These are phyloP conservation scores for Fusarium pseudonygamai DNA, from an alignment of 2,329 filamentous ascomycete genomes.

Conservation along the genomic window DNA sequence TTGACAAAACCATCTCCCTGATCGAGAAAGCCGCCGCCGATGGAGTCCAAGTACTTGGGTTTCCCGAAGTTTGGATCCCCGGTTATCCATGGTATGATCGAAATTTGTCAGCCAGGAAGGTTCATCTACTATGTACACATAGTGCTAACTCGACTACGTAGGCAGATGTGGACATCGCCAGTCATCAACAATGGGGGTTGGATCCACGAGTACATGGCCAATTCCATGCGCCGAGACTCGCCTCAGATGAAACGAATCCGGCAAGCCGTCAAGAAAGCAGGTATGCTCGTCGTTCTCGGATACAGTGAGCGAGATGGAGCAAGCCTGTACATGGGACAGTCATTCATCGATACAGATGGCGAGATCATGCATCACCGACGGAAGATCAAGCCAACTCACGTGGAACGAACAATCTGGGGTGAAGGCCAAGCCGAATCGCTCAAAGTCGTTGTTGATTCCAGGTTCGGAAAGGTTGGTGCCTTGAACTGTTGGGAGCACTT, in stretches of 20 bases:
- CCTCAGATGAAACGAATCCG: not conserved
- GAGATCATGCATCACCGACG: not conserved
- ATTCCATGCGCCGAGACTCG: not conserved
- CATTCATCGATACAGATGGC: not conserved
- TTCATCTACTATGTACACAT: accelerated
- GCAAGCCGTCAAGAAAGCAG: not conserved
- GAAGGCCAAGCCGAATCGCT: not conserved
- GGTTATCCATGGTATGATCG: not conserved
- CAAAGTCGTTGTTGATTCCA: not conserved
- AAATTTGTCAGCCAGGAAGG: not conserved
- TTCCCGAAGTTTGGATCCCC: constrained; percentile 1
- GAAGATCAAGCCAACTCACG: not conserved
- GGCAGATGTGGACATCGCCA: not conserved
- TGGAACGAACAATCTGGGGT: not conserved
- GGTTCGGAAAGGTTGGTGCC: not conserved
- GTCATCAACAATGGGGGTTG: not conserved
- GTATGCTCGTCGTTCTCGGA: not conserved
- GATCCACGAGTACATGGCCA: constrained; percentile 1
- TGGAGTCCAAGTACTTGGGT: not conserved
- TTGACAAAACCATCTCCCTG: not conserved
- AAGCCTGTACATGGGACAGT: not conserved
- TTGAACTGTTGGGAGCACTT: constrained; percentile 2
- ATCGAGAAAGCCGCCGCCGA: not conserved
- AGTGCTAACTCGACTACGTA: not conserved
- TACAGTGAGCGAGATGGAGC: not conserved